These are phyloP conservation scores for Harrya chromipes DNA, from an alignment of 768 basidiomycete species.

Conservation along the genomic window DNA sequence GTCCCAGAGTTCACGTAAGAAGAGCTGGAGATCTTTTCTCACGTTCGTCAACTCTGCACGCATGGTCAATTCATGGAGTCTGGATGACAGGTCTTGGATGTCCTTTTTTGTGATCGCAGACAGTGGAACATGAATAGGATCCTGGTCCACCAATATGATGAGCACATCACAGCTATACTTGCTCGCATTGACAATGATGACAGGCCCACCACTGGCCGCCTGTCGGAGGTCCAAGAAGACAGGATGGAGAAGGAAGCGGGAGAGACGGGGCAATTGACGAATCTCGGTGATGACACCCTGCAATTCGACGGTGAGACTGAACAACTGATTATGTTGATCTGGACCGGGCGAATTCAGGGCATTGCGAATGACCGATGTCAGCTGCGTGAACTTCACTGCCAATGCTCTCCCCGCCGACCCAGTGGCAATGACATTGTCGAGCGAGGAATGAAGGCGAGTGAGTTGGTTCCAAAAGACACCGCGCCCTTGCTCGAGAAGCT, in stretches of 20 bases:
- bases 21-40: background rate
- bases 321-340: background rate
- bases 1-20: slow-evolving; percentile 16
- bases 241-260: slow-evolving; percentile 22
- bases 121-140: slow-evolving; percentile 5
- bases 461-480: no score
- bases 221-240: slow-evolving; percentile 9
- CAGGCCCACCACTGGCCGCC: slow-evolving; percentile 22
- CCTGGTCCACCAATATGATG: slow-evolving; percentile 15
- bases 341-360: background rate
- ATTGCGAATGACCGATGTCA: background rate
- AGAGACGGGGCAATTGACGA: slow-evolving; percentile 16
- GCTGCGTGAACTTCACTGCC: background rate
- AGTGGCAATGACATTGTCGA: background rate
- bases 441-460: slow-evolving; percentile 2
- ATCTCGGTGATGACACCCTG: slow-evolving; percentile 12
- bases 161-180: slow-evolving; percentile 31
- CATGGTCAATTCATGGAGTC: background rate
- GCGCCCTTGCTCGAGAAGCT: no score
- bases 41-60: background rate
- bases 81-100: background rate
- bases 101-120: background rate
- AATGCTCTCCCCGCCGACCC: background rate
- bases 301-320: background rate
- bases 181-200: slow-evolving; percentile 32